Evolutionary conservation across 1,284 basidiomycete species (phyloP).

Genomic region (Cutaneotrichosporon spelunceum): DNA sequence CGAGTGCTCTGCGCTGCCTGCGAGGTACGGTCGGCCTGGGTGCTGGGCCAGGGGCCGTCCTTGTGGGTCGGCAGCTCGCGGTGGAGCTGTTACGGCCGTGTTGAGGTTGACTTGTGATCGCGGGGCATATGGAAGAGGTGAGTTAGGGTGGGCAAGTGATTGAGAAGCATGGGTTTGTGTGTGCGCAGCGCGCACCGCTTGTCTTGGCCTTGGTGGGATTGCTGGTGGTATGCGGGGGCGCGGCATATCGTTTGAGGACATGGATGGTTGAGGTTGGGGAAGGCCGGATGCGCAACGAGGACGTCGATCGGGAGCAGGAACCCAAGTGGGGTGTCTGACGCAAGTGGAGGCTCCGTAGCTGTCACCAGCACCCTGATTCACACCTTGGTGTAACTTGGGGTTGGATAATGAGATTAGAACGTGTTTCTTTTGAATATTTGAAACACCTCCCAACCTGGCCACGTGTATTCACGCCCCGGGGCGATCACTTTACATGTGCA

Average conservation of each 20-base stretch:
- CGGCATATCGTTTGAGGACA: background rate
- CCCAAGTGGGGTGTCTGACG: no score
- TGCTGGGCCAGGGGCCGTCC: background rate
- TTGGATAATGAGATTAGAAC: no score
- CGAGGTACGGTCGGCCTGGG: background rate
- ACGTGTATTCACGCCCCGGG: no score
- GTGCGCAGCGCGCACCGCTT: background rate
- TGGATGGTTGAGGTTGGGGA: background rate
- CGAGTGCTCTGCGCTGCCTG: background rate
- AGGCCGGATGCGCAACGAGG: no score
- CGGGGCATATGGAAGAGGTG: background rate
- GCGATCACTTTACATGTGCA: no score
- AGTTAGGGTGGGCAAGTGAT: background rate
- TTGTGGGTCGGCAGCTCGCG: background rate
- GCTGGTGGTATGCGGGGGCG: constrained; percentile 1
- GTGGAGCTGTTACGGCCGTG: background rate
- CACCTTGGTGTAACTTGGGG: no score
- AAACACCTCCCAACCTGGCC: no score
- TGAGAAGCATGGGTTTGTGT: background rate
- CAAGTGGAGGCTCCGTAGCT: background rate
- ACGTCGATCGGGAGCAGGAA: background rate
- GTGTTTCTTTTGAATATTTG: no score
- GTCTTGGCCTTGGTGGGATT: background rate
- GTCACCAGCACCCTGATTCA: background rate
- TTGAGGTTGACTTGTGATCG: background rate